These are phyloP conservation scores for Puccinia hordei DNA, from an alignment of 1,284 basidiomycete species.

Conservation along the genomic window DNA sequence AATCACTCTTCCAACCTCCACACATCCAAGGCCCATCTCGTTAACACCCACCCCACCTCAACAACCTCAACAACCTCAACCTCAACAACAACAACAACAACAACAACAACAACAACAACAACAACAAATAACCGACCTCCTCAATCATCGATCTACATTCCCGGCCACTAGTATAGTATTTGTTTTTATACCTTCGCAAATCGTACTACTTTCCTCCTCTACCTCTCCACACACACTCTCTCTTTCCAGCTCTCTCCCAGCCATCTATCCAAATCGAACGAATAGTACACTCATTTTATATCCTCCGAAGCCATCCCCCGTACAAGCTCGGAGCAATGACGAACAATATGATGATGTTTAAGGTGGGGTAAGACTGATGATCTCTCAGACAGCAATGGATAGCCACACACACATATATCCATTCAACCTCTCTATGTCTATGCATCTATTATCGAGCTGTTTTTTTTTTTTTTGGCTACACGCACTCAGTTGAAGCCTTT, in stretches of 20 bases:
- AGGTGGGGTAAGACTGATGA: slow-evolving; percentile 43
- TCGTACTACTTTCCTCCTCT: neutral
- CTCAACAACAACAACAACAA: too few species aligned
- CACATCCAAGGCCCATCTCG: too few species aligned
- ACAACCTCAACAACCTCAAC: too few species aligned
- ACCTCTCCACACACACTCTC: neutral
- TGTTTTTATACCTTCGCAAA: neutral
- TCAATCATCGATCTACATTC: neutral
- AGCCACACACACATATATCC: neutral
- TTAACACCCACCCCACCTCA: too few species aligned
- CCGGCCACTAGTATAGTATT: too few species aligned
- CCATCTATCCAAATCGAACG: too few species aligned
- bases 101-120: too few species aligned
- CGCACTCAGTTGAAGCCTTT: too few species aligned
- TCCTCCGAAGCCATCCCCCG: too few species aligned
- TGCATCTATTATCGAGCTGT: neutral
- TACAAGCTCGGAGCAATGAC: neutral
- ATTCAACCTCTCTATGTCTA: neutral
- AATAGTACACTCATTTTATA: too few species aligned
- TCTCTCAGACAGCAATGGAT: neutral
- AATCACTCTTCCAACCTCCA: too few species aligned
- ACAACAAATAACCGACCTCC: neutral
- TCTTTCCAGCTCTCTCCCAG: neutral
- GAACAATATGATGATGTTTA: slow-evolving; percentile 48
- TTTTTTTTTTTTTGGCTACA: neutral